Evolutionary conservation across 768 basidiomycete genomes (phyloP).

Genomic region (Galerina marginata): DNA sequence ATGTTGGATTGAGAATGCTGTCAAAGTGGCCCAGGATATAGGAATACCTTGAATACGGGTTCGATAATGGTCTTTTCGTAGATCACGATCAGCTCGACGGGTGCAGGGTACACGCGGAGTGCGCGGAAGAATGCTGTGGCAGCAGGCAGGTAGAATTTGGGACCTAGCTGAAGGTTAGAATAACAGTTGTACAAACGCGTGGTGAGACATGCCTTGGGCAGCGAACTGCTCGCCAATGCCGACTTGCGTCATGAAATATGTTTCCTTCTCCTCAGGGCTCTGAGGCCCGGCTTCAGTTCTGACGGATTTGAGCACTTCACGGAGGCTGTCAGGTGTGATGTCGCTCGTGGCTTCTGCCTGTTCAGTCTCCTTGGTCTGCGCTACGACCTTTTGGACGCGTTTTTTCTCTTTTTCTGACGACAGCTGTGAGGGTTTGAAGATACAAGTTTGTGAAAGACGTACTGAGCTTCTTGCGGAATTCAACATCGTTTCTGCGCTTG

Average conservation of each 20-base stretch:
- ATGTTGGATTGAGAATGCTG: conserved; percentile 8
- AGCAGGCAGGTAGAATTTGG: conserved; percentile 75
- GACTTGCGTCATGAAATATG: conserved; percentile 92
- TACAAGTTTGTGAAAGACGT: conserved; percentile 39
- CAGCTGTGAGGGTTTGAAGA: conserved; percentile 17
- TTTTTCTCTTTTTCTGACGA: conserved; percentile 89
- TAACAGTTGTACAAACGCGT: not conserved
- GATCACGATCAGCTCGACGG: conserved; percentile 92
- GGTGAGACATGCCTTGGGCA: conserved; percentile 60
- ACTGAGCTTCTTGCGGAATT: conserved; percentile 91
- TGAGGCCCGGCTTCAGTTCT: conserved; percentile 72
- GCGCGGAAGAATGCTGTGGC: conserved; percentile 94
- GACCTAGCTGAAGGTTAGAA: conserved; percentile 55
- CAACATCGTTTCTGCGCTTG: conserved; percentile 84
- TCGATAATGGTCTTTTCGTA: conserved; percentile 91
- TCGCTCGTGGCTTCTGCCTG: conserved; percentile 30
- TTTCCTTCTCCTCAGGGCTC: conserved; percentile 79
- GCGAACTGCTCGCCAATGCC: conserved; percentile 86
- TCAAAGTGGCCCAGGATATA: not conserved
- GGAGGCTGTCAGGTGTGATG: conserved; percentile 58
- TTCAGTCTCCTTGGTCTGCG: conserved; percentile 53
- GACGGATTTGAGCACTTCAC: conserved; percentile 67
- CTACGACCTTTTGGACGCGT: conserved; percentile 73
- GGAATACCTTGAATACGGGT: conserved; percentile 74
- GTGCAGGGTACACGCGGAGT: conserved; percentile 91